phyloP scores from a whole-genome alignment of 148 eudicot genomes.

The Rhododendron kiyosumense region DNA sequence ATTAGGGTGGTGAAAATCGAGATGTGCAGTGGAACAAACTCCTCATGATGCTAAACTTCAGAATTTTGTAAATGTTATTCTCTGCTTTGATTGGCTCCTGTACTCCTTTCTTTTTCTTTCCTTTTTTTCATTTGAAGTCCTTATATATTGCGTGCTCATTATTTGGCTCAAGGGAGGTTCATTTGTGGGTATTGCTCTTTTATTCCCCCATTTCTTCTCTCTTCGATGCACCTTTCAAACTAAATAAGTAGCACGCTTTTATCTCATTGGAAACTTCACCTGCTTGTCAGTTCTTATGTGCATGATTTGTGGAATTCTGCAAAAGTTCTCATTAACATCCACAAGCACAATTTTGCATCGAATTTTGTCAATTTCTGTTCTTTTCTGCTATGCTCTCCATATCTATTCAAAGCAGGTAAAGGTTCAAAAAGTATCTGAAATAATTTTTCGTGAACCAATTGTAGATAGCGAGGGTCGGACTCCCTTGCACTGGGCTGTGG shows the following conservation, averaged over 20 bases:
- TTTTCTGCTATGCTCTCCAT: not conserved
- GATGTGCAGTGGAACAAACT: not conserved
- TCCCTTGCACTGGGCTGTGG: slow-evolving; percentile 98
- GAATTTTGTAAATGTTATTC: not conserved
- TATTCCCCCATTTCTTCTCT: not conserved
- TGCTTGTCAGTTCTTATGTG: not conserved
- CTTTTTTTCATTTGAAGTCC: not conserved
- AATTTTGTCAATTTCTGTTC: not conserved
- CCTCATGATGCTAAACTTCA: not conserved
- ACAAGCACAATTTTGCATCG: not conserved
- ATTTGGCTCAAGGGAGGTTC: not conserved
- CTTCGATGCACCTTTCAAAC: not conserved
- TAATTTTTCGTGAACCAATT: slow-evolving; percentile 3
- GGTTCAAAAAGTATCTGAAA: not conserved
- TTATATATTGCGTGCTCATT: not conserved
- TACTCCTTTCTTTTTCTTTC: not conserved
- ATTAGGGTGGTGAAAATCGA: not conserved
- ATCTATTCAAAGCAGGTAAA: not conserved
- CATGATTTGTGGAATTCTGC: not conserved
- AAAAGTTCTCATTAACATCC: not conserved
- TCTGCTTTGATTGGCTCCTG: not conserved
- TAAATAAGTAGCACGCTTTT: not conserved
- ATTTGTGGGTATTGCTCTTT: not conserved
- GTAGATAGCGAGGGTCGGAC: slow-evolving; percentile 98
- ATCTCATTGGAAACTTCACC: not conserved